Percentiles rank a stretch among this genome's conserved stretches.
Conservation (phyloP, 1,139 yeast genomes). For the Tardiomyces digboiensis region DNA sequence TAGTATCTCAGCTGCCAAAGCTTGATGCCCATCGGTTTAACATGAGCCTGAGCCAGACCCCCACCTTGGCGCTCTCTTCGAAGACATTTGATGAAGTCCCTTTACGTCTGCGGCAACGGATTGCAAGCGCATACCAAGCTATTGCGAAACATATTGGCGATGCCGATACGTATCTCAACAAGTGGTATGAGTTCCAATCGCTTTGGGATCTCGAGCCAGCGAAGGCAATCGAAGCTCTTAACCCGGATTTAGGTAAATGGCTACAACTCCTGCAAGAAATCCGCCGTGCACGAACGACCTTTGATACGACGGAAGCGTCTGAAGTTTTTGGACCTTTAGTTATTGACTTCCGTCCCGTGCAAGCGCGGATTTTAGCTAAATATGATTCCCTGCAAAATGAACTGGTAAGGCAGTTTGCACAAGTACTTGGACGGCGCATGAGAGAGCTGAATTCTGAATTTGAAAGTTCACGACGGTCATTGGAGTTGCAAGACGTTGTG, state of each 20-base stretch:
- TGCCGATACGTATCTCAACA: constrained; percentile 30
- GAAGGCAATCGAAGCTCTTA: constrained; percentile 25
- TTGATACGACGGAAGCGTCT: constrained; percentile 41
- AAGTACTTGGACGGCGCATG: constrained; percentile 24
- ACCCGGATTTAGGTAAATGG: constrained; percentile 39
- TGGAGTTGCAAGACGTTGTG: constrained; percentile 30
- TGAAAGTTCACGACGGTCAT: constrained; percentile 19
- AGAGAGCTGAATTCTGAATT: constrained; percentile 23
- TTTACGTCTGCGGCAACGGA: not conserved
- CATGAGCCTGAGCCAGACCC: constrained; percentile 6
- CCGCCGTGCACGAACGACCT: constrained; percentile 35
- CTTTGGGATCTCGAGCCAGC: constrained; percentile 47
- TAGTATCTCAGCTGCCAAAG: constrained; percentile 18
- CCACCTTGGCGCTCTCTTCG: not conserved
- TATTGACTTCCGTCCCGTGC: constrained; percentile 43
- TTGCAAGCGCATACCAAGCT: constrained; percentile 11
- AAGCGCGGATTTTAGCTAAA: constrained; percentile 42
- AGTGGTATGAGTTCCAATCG: constrained; percentile 50
- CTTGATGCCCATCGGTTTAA: constrained; percentile 26
- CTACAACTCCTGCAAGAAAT: constrained; percentile 36
- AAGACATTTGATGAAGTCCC: not conserved
- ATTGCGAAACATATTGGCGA: constrained; percentile 19
- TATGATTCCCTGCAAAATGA: constrained; percentile 52
- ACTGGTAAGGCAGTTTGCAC: constrained; percentile 37
- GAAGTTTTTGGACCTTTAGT: constrained; percentile 31